Evolutionary conservation across 495 filamentous ascomycete species (phyloP), one percentile per base, ranked within the genome.

Genomic region (Usnea hakonensis): DNA sequence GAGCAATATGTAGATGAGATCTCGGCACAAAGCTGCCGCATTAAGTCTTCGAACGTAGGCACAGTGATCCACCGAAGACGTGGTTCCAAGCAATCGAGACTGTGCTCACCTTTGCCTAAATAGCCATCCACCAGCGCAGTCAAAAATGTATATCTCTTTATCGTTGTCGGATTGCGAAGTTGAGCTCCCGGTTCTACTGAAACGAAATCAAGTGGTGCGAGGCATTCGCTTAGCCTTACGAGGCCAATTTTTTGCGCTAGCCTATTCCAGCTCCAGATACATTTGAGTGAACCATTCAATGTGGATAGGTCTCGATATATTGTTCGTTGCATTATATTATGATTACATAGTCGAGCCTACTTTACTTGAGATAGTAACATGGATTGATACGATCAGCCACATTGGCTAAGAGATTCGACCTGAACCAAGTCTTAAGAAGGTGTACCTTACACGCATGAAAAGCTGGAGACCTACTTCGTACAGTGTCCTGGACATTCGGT

Each of bases 61-160:
- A 32, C 11, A 3, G 17, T 21, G 26, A 7, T 8, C 11, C 9
- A n/a, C 32, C 5, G 11, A 13, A 55, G 33, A 41, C 1, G 10
- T 13, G 2, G 3, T 8, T 32, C 10, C 0, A 35, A 23, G 23
- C 3, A 0, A 3, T 26, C 16, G 2, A 53, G 40, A 11, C 11
- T n/a, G 21, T n/a, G 13, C 62, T 59, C 57, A 66, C 66, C 64
- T 68, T 62, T 36, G 26, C 46, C 40, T 55, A 50, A 38, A 55
- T 19, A 66, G 66, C 58, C 64, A 65, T 61, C 60, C 43, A 35
- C 60, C 64, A 68, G 35, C 60, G 64, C 60, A 56, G 52, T 65
- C 55, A 60, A 32, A 54, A 32, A 26, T 30, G n/a, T 59, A 23
- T 37, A 37, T 17, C 5, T 64, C 54, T 37, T 55, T 40, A 37